phyloP scores from a whole-genome alignment of 768 basidiomycete genomes.

The Suillus subluteus region DNA sequence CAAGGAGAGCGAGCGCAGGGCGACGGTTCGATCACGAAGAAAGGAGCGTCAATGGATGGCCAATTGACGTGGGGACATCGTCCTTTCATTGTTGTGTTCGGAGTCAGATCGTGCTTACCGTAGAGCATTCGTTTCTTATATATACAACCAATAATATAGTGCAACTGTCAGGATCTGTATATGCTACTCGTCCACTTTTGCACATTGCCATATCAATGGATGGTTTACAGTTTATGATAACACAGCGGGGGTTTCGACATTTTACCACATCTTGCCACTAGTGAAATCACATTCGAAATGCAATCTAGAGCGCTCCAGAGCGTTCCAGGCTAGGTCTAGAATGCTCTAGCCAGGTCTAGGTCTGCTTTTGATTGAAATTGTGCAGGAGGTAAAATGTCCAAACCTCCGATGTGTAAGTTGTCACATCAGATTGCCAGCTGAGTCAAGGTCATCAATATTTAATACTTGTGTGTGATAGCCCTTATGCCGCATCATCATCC shows the following conservation, averaged over 20 bases:
- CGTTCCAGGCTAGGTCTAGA: no score
- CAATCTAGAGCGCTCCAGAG: no score
- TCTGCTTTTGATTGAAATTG: no score
- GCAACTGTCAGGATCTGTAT: not conserved
- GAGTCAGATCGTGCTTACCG: not conserved
- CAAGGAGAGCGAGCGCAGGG: constrained; percentile 52
- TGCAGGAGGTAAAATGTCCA: no score
- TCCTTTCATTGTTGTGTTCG: not conserved
- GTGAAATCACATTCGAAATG: no score
- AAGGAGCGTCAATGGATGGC: constrained; percentile 12
- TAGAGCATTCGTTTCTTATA: not conserved
- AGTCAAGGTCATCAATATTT: not conserved
- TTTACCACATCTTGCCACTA: no score
- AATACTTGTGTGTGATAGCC: not conserved
- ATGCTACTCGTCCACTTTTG: no score
- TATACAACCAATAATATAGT: not conserved
- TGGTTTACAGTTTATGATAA: not conserved
- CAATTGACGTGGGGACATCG: not conserved
- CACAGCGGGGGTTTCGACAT: no score
- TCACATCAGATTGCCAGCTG: not conserved
- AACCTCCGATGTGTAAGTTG: no score
- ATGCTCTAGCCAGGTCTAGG: no score
- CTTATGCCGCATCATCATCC: no score
- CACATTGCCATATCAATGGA: not conserved
- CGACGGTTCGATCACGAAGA: constrained; percentile 36